Evolutionary conservation across 2,329 filamentous ascomycete genomes (phyloP).

Genomic region (Hymenoscyphus albidus): DNA sequence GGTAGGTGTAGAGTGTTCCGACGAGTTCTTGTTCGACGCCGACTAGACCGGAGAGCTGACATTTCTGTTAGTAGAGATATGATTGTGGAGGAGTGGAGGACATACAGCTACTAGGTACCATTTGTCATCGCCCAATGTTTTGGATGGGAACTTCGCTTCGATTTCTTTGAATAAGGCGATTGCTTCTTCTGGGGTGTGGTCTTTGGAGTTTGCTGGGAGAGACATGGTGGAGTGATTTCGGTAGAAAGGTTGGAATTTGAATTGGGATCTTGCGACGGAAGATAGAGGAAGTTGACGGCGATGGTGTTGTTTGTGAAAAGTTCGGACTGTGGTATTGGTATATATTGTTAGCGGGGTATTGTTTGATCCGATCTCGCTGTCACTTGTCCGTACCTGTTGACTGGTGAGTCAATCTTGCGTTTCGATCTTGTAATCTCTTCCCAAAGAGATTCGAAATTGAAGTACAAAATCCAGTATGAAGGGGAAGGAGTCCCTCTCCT

Average conservation of each 20-base stretch:
- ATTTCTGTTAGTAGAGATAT: slow-evolving; percentile 7
- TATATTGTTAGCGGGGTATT: not conserved
- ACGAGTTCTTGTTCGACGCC: slow-evolving; percentile 49
- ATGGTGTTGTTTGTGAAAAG: not conserved
- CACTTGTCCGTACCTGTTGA: not conserved
- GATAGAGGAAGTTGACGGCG: not conserved
- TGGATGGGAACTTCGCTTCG: slow-evolving; percentile 41
- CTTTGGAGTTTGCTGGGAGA: slow-evolving; percentile 21
- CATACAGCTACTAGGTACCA: slow-evolving; percentile 45
- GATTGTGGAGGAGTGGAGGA: not conserved
- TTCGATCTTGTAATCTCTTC: not conserved
- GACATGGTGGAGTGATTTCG: not conserved
- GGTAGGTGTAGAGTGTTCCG: slow-evolving; percentile 52
- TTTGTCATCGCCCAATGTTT: slow-evolving; percentile 40
- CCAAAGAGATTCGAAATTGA: not conserved
- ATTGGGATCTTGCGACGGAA: not conserved
- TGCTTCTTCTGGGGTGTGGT: slow-evolving; percentile 39
- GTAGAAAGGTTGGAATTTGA: not conserved
- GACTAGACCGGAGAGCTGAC: slow-evolving; percentile 34
- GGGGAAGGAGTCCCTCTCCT: not conserved
- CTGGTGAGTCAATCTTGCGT: not conserved
- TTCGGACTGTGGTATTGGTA: not conserved
- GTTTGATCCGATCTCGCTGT: not conserved
- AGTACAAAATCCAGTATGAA: not conserved
- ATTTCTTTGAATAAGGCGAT: slow-evolving; percentile 40